A percentile compares a stretch with the other conserved stretches of the same genome.
These are phyloP conservation scores for Pseudozyma sp. DNA, from an alignment of 1,284 basidiomycete species.

Conservation along the genomic window DNA sequence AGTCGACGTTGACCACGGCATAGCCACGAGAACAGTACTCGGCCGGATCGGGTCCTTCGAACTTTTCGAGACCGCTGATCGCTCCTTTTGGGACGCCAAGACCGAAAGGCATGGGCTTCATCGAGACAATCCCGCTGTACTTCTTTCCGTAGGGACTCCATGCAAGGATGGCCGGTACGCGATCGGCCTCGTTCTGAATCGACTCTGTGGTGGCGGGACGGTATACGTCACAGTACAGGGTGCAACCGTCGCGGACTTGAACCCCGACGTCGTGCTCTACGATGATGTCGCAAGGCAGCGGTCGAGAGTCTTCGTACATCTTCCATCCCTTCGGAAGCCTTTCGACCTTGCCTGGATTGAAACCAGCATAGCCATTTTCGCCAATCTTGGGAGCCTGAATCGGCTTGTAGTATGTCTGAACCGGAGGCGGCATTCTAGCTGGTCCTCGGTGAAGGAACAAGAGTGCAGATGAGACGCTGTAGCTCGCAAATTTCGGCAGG, in stretches of 20 bases:
- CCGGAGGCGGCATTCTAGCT: constrained; percentile 1
- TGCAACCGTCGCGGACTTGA: constrained; percentile 54
- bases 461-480: background rate
- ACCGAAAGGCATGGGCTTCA: constrained; percentile 17
- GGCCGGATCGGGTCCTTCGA: constrained; percentile 65
- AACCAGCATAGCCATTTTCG: constrained; percentile 11
- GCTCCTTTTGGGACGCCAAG: constrained; percentile 33
- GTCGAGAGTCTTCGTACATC: constrained; percentile 5
- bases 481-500: background rate
- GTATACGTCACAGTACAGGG: constrained; percentile 56
- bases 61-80: constrained; percentile 55
- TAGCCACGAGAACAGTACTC: constrained; percentile 55
- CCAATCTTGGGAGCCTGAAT: constrained; percentile 7
- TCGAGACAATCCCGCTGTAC: constrained; percentile 19
- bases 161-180: constrained; percentile 48
- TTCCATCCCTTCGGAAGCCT: constrained; percentile 10
- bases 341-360: constrained; percentile 7
- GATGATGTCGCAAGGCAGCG: constrained; percentile 28
- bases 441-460: background rate
- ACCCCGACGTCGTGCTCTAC: constrained; percentile 49
- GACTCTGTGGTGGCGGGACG: constrained; percentile 27
- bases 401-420: constrained; percentile 12
- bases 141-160: constrained; percentile 60
- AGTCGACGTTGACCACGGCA: constrained; percentile 57
- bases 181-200: constrained; percentile 11